A percentile compares a stretch with the other conserved stretches of the same genome.
Evolutionary conservation across 805 yeast species (phyloP).

Genomic region (Teunomyces kruisii): DNA sequence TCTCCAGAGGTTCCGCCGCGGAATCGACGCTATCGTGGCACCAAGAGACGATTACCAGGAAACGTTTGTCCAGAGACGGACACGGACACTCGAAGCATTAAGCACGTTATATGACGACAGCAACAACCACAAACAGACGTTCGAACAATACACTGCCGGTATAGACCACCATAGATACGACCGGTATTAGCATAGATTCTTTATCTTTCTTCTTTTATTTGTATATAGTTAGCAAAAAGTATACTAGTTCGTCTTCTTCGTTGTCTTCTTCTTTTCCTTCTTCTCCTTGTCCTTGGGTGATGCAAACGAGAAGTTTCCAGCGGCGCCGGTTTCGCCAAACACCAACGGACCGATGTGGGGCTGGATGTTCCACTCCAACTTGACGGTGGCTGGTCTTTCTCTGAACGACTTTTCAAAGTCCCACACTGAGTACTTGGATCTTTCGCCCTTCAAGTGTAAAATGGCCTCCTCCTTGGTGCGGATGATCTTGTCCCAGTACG

Average conservation of each 20-base stretch:
- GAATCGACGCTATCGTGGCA: slow-evolving; percentile 20
- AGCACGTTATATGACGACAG: slow-evolving; percentile 8
- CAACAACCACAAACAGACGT: background rate
- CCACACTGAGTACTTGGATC: slow-evolving; percentile 84
- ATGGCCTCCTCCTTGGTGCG: slow-evolving; percentile 56
- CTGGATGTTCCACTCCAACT: slow-evolving; percentile 87
- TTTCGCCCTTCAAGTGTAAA: slow-evolving; percentile 49
- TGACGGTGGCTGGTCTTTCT: slow-evolving; percentile 64
- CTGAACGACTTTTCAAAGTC: slow-evolving; percentile 66
- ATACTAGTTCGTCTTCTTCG: slow-evolving; percentile 1
- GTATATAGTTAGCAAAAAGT: background rate
- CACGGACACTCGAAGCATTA: slow-evolving; percentile 25
- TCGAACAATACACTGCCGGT: slow-evolving; percentile 3
- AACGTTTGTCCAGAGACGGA: slow-evolving; percentile 19
- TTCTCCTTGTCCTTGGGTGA: slow-evolving; percentile 14
- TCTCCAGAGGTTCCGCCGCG: slow-evolving; percentile 19
- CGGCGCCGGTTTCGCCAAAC: slow-evolving; percentile 54
- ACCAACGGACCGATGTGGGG: slow-evolving; percentile 83
- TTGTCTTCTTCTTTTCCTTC: slow-evolving; percentile 15
- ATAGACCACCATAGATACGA: slow-evolving; percentile 3
- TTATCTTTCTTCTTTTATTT: background rate
- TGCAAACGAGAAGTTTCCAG: slow-evolving; percentile 32
- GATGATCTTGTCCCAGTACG: slow-evolving; percentile 90
- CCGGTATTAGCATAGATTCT: slow-evolving; percentile 4
- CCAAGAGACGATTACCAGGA: slow-evolving; percentile 17